Evolutionary conservation across 345 rosid genomes (phyloP).

Genomic region (Hibiscus tridactylites): DNA sequence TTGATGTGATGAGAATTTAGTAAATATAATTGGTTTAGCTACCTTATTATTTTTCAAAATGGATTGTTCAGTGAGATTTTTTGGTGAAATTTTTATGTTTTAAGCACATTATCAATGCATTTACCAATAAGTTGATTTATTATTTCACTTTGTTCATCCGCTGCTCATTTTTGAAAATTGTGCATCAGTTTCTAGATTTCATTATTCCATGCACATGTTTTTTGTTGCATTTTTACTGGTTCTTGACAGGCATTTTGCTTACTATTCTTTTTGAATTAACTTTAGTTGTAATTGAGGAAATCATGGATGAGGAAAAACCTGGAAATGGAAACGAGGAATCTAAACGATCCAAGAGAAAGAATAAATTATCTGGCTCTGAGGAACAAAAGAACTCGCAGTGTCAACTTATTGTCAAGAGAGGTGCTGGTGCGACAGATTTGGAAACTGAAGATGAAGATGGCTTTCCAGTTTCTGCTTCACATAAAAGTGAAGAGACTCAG

Average conservation of each 20-base stretch:
- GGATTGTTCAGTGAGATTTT: neutral
- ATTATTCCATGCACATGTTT: neutral
- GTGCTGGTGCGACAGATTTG: slow-evolving; percentile 24
- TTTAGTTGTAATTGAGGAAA: slow-evolving; percentile 86
- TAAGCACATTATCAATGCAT: neutral
- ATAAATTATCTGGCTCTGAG: slow-evolving; percentile 24
- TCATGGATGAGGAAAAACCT: slow-evolving; percentile 64
- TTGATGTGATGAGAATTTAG: neutral
- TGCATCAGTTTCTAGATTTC: neutral
- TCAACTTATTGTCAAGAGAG: slow-evolving; percentile 38
- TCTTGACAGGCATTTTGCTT: neutral
- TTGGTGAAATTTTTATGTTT: neutral
- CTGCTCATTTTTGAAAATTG: neutral
- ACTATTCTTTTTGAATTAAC: neutral
- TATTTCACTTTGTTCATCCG: neutral
- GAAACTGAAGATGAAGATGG: slow-evolving; percentile 98
- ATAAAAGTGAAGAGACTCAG: slow-evolving; percentile 19
- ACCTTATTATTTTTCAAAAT: no score
- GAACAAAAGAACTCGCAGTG: slow-evolving; percentile 17
- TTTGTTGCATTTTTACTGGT: neutral
- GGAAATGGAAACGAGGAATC: slow-evolving; percentile 27
- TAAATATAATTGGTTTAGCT: neutral
- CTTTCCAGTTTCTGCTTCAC: slow-evolving; percentile 47
- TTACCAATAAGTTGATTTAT: neutral
- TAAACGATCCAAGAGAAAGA: slow-evolving; percentile 40